Conservation (phyloP, 306 rosid genomes). For the Sophora flavescens region DNA sequence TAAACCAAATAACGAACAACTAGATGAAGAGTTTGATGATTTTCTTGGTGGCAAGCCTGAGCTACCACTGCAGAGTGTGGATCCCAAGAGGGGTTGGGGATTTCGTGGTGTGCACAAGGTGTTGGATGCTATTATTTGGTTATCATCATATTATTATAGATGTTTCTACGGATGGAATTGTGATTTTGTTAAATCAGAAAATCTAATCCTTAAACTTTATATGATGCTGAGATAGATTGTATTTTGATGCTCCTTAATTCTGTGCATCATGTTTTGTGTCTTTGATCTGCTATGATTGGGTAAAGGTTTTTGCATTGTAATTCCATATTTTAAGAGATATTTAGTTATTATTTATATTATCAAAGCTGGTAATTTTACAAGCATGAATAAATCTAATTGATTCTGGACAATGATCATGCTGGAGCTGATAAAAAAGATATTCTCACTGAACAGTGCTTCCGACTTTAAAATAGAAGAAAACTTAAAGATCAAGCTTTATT, state of each 20-base stretch:
- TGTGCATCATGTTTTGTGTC: slow-evolving; percentile 13
- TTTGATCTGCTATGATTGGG: slow-evolving; percentile 8
- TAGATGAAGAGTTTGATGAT: slow-evolving; percentile 56
- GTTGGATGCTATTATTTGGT: slow-evolving; percentile 36
- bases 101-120: slow-evolving; percentile 99
- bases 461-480: slow-evolving; percentile 21
- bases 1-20: slow-evolving; percentile 35
- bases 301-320: slow-evolving; percentile 2
- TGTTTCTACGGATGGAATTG: slow-evolving; percentile 14
- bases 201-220: slow-evolving; percentile 5
- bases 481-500: slow-evolving; percentile 8
- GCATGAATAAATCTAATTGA: neutral
- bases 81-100: slow-evolving; percentile 90
- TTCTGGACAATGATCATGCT: slow-evolving; percentile 5
- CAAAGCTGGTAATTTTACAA: neutral
- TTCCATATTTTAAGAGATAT: slow-evolving; percentile 14
- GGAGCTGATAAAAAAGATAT: slow-evolving; percentile 1
- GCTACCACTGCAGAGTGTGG: slow-evolving; percentile 77
- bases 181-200: slow-evolving; percentile 29
- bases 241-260: neutral
- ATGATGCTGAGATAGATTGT: slow-evolving; percentile 2
- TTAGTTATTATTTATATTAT: slow-evolving; percentile 18
- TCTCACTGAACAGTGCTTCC: slow-evolving; percentile 18
- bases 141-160: neutral
- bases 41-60: slow-evolving; percentile 58